phyloP scores from a whole-genome alignment of 2,329 filamentous ascomycete species.

The Curvularia eragrostidis region DNA sequence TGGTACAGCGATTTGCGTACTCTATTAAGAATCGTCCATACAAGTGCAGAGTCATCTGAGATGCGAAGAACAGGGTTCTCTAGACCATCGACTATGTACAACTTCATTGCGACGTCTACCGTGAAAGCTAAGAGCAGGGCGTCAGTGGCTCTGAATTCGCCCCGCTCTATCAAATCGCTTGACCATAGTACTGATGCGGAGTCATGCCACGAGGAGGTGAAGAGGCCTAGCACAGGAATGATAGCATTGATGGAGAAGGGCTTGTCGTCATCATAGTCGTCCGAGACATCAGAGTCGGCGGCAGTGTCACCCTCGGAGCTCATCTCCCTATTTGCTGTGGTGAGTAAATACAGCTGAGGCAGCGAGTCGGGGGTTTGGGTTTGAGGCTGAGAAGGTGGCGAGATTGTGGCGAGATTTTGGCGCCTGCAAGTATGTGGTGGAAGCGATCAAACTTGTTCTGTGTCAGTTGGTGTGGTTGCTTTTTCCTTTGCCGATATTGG shows the following conservation, averaged over 20 bases:
- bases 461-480: neutral
- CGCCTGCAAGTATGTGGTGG: neutral
- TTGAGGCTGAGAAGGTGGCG: neutral
- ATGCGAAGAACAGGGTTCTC: neutral
- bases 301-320: neutral
- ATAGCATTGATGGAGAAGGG: neutral
- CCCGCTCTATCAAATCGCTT: neutral
- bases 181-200: neutral
- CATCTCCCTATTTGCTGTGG: neutral
- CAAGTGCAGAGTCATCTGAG: neutral
- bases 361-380: neutral
- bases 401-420: neutral
- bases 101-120: conserved; percentile 8
- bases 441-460: neutral
- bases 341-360: neutral
- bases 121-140: conserved; percentile 6
- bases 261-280: neutral
- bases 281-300: neutral
- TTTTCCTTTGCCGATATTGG: neutral
- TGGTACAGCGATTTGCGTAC: neutral
- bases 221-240: neutral
- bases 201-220: neutral
- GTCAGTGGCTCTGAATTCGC: neutral
- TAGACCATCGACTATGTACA: conserved; percentile 3
- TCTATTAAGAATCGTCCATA: neutral